Conservation (phyloP, 495 filamentous ascomycete species). For the Penicillium canariense region DNA sequence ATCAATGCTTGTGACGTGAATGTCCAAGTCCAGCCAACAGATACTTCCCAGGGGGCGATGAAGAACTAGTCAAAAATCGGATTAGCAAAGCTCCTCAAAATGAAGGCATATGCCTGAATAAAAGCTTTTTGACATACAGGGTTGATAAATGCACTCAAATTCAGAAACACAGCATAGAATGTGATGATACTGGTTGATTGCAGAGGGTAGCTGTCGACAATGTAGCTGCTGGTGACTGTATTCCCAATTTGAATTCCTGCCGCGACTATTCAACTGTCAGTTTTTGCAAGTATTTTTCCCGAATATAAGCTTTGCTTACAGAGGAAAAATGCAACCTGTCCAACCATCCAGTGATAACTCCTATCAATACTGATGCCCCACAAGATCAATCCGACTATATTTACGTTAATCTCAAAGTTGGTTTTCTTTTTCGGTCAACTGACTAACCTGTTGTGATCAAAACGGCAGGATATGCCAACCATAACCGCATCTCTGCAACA, state of each 20-base stretch:
- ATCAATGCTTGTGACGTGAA: constrained; percentile 56
- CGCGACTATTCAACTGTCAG: constrained; percentile 37
- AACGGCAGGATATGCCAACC: constrained; percentile 58
- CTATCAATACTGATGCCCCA: constrained; percentile 60
- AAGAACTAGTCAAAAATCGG: constrained; percentile 45
- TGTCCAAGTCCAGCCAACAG: constrained; percentile 55
- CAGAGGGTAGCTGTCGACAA: constrained; percentile 57
- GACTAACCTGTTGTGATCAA: constrained; percentile 43
- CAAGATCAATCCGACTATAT: constrained; percentile 41
- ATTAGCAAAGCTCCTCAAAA: not conserved
- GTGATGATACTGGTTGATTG: constrained; percentile 59
- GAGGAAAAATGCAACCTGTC: constrained; percentile 57
- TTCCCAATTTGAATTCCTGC: constrained; percentile 63
- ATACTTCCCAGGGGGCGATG: constrained; percentile 53
- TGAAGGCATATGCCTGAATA: not conserved
- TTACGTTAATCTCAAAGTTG: not conserved
- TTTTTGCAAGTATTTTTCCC: not conserved
- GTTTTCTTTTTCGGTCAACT: constrained; percentile 2
- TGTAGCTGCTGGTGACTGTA: constrained; percentile 53
- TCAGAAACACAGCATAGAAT: constrained; percentile 62
- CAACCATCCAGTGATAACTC: constrained; percentile 58
- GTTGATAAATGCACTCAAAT: constrained; percentile 49
- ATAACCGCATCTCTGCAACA: constrained; percentile 58
- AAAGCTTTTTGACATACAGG: constrained; percentile 29
- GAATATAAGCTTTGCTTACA: constrained; percentile 23